A percentile compares a stretch with the other conserved stretches of the same genome.
Conservation (phyloP, 2,329 filamentous ascomycete species). For the Westerdykella ornata region DNA sequence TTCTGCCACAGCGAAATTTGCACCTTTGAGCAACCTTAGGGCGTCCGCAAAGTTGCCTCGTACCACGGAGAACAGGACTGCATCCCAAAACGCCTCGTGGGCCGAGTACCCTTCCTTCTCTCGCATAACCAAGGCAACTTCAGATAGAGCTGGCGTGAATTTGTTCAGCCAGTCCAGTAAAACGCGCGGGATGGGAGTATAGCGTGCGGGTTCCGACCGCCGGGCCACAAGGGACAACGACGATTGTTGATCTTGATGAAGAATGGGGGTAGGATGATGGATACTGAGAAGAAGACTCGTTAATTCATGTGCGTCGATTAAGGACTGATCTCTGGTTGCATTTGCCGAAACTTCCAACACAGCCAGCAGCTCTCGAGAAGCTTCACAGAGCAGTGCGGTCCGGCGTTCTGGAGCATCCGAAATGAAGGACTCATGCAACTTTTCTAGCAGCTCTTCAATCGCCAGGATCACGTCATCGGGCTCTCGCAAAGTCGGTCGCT, state of each 20-base stretch:
- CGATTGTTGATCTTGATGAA: conserved; percentile 18
- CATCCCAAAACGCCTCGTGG: conserved; percentile 78
- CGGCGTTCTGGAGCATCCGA: conserved; percentile 29
- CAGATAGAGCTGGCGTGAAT: conserved; percentile 63
- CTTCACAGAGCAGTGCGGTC: conserved; percentile 20
- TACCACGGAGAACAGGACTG: conserved; percentile 61
- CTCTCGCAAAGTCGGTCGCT: conserved; percentile 59
- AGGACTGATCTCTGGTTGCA: conserved; percentile 30
- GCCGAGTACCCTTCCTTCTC: conserved; percentile 66
- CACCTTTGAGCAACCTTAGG: conserved; percentile 61
- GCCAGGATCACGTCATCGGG: conserved; percentile 63
- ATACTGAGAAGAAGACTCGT: conserved; percentile 70
- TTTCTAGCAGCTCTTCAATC: conserved; percentile 62
- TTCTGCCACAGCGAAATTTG: conserved; percentile 71
- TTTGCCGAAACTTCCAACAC: conserved; percentile 49
- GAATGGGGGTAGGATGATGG: conserved; percentile 52
- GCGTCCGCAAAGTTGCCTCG: conserved; percentile 66
- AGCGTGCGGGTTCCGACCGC: conserved; percentile 18
- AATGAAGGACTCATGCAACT: conserved; percentile 29
- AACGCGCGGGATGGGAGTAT: conserved; percentile 61
- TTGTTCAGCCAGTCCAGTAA: conserved; percentile 76
- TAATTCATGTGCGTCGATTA: conserved; percentile 72
- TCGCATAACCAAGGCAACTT: conserved; percentile 58
- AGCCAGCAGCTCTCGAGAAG: conserved; percentile 24
- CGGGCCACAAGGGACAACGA: conserved; percentile 22